Evolutionary conservation across 352 stramenopile species (phyloP).

Genomic region (Plasmopara viticola): DNA sequence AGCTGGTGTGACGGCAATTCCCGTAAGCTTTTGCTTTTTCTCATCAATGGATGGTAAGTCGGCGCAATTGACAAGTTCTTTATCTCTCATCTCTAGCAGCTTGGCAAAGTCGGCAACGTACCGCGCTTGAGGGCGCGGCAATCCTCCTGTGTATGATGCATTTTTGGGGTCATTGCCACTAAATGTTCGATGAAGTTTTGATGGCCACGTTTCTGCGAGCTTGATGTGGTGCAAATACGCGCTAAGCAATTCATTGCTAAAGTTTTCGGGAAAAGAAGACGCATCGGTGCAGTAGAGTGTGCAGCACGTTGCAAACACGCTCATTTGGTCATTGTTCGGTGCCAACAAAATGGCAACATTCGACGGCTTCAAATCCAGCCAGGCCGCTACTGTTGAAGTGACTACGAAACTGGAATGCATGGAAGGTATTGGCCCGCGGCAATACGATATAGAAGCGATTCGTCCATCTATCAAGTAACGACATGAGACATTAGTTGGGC

Average conservation of each 20-base stretch:
- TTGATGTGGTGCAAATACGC: slow-evolving; percentile 76
- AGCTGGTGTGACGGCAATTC: slow-evolving; percentile 64
- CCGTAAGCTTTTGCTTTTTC: slow-evolving; percentile 75
- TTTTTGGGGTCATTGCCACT: slow-evolving; percentile 69
- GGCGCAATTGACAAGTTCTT: slow-evolving; percentile 41
- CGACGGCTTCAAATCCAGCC: slow-evolving; percentile 66
- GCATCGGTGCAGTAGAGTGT: slow-evolving; percentile 73
- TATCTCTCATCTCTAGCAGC: slow-evolving; percentile 69
- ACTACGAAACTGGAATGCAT: slow-evolving; percentile 85
- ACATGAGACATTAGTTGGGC: too few relatives aligned
- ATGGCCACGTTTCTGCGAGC: slow-evolving; percentile 60
- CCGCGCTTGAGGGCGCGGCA: slow-evolving; percentile 67
- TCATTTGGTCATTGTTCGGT: slow-evolving; percentile 84
- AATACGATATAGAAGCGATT: slow-evolving; percentile 77
- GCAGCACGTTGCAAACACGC: slow-evolving; percentile 82
- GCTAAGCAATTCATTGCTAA: slow-evolving; percentile 63
- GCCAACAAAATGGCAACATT: slow-evolving; percentile 79
- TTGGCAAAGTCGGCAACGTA: slow-evolving; percentile 78
- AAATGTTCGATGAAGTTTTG: slow-evolving; percentile 73
- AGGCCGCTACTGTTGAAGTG: slow-evolving; percentile 73
- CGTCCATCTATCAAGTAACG: slow-evolving; percentile 45
- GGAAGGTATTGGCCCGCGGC: slow-evolving; percentile 59
- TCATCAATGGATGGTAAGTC: slow-evolving; percentile 43
- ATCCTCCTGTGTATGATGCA: slow-evolving; percentile 46
- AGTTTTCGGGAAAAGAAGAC: slow-evolving; percentile 57